Evolutionary conservation across 352 stramenopile genomes (phyloP).

Genomic region (Bremia lactucae): DNA sequence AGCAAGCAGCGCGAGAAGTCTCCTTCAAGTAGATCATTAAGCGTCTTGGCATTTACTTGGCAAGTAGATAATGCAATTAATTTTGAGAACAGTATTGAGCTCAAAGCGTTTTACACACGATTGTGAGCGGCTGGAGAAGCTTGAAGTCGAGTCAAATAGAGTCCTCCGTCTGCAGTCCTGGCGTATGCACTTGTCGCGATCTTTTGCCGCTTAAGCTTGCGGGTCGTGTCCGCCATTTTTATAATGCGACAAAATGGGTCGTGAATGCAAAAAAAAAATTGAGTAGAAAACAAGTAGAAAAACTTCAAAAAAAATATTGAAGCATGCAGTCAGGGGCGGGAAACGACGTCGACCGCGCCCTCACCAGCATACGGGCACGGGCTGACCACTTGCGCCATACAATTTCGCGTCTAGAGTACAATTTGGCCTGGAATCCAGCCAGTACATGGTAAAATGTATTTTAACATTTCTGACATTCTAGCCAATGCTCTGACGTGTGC

Average conservation of each 20-base stretch:
- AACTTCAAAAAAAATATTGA: no score
- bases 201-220: constrained; percentile 17
- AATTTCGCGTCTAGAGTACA: constrained; percentile 61
- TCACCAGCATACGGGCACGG: constrained; percentile 71
- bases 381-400: constrained; percentile 76
- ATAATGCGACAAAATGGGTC: neutral
- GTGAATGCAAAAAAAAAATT: no score
- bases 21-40: constrained; percentile 44
- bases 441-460: constrained; percentile 49
- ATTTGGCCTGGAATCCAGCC: constrained; percentile 66
- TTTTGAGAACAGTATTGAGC: neutral
- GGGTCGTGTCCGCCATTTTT: constrained; percentile 15
- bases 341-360: constrained; percentile 60
- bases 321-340: constrained; percentile 30
- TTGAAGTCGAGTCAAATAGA: constrained; percentile 32
- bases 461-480: neutral
- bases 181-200: neutral
- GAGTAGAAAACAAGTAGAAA: no score
- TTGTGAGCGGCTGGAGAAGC: constrained; percentile 31
- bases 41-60: constrained; percentile 29
- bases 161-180: constrained; percentile 4
- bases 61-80: constrained; percentile 1
- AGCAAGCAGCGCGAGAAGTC: constrained; percentile 53
- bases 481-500: neutral
- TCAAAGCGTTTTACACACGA: constrained; percentile 17